Percentiles rank a stretch among this genome's conserved stretches.
Conservation (phyloP, 441 rosid genomes). For the Dalechampia spathulata region DNA sequence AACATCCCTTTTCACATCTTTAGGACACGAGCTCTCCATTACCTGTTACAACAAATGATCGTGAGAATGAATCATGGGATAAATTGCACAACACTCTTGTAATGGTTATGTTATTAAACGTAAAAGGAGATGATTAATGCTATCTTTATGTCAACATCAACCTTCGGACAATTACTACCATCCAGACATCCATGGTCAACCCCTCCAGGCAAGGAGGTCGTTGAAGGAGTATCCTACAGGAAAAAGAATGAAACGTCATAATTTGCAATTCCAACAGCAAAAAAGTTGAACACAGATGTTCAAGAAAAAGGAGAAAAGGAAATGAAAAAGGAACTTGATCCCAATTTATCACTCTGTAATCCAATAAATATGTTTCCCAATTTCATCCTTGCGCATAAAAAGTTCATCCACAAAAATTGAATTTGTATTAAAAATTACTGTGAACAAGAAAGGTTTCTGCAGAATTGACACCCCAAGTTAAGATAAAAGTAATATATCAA, state of each 20-base stretch:
- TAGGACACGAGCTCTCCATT: slow-evolving; percentile 23
- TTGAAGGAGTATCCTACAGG: slow-evolving; percentile 18
- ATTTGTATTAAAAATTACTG: neutral
- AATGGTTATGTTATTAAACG: no score
- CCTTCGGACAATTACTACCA: slow-evolving; percentile 26
- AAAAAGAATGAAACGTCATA: slow-evolving; percentile 1
- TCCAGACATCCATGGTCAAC: slow-evolving; percentile 23
- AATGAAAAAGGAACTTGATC: neutral
- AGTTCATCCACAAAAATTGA: neutral
- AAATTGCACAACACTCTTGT: neutral
- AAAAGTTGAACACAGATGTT: no score
- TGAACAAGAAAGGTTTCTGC: neutral
- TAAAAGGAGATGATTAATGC: no score
- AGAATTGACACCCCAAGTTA: no score
- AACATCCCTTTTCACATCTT: slow-evolving; percentile 21
- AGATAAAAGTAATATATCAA: no score
- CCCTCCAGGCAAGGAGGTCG: slow-evolving; percentile 24
- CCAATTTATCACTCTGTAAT: neutral
- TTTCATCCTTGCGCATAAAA: neutral
- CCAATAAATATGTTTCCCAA: neutral
- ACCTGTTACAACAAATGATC: slow-evolving; percentile 27
- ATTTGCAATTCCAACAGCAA: neutral
- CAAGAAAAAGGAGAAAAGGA: neutral
- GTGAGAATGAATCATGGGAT: slow-evolving; percentile 12
- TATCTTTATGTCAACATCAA: slow-evolving; percentile 4